A percentile compares a stretch with the other conserved stretches of the same genome.
Conservation (phyloP, 345 rosid species). For the Syzygium jambos region DNA sequence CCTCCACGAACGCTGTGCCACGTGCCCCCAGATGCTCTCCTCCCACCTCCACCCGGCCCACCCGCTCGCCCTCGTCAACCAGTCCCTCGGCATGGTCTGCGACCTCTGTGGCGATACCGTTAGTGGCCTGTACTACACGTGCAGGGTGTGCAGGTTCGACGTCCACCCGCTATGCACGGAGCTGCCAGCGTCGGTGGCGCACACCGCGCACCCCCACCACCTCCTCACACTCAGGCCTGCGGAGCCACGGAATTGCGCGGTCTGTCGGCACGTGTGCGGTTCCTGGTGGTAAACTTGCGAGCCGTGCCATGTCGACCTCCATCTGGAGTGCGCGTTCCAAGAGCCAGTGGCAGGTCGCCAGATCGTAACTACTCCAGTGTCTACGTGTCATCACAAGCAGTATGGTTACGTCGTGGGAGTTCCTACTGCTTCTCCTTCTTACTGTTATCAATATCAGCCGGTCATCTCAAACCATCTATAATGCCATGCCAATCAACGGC, state of each 20-base stretch:
- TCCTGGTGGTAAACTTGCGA: slow-evolving; percentile 34
- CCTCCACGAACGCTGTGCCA: slow-evolving; percentile 33
- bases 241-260: slow-evolving; percentile 8
- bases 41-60: slow-evolving; percentile 25
- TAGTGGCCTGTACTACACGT: slow-evolving; percentile 26
- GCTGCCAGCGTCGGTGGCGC: slow-evolving; percentile 14
- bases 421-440: background rate
- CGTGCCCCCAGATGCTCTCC: slow-evolving; percentile 17
- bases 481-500: background rate
- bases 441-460: background rate
- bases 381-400: background rate
- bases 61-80: slow-evolving; percentile 12
- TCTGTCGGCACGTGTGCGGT: slow-evolving; percentile 14
- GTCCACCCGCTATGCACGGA: slow-evolving; percentile 28
- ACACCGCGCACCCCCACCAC: slow-evolving; percentile 23
- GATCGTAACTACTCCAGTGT: background rate
- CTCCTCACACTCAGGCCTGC: slow-evolving; percentile 11
- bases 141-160: slow-evolving; percentile 27
- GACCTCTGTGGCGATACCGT: slow-evolving; percentile 21
- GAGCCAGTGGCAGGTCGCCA: background rate
- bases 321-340: slow-evolving; percentile 19
- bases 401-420: background rate
- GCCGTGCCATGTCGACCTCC: slow-evolving; percentile 20
- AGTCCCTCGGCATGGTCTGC: slow-evolving; percentile 2
- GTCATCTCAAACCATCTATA: background rate